Evolutionary conservation across 2,329 filamentous ascomycete genomes (phyloP).

Genomic region (Cordyceps militaris): DNA sequence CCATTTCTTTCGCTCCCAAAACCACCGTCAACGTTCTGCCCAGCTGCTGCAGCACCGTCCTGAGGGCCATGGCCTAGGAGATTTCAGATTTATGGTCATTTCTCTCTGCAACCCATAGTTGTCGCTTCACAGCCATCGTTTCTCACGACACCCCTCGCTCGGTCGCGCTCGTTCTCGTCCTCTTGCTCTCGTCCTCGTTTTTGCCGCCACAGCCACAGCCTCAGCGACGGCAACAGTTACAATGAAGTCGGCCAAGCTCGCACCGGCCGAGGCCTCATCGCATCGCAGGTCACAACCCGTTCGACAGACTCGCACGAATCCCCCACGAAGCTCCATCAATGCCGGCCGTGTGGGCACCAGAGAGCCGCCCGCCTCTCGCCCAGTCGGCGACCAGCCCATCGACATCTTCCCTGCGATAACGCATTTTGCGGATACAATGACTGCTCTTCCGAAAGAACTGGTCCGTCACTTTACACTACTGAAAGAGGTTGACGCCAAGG

Average conservation of each 20-base stretch:
- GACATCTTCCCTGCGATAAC: constrained; percentile 61
- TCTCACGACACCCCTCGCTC: constrained; percentile 13
- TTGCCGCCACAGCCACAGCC: constrained; percentile 11
- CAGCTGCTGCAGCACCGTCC: constrained; percentile 2
- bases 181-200: constrained; percentile 1
- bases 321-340: constrained; percentile 47
- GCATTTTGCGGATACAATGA: constrained; percentile 84
- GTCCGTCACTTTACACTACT: constrained; percentile 92
- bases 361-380: constrained; percentile 38
- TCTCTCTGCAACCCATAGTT: constrained; percentile 5
- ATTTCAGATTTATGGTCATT: constrained; percentile 14
- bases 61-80: constrained; percentile 17
- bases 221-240: constrained; percentile 16
- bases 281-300: constrained; percentile 56
- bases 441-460: constrained; percentile 88
- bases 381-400: constrained; percentile 50
- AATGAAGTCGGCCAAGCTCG: constrained; percentile 51
- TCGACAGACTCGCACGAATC: constrained; percentile 59
- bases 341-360: constrained; percentile 36
- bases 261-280: constrained; percentile 36
- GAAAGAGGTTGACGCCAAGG: constrained; percentile 97
- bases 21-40: background rate
- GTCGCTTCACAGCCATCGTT: background rate
- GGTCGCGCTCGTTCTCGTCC: constrained; percentile 7
- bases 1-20: constrained; percentile 7